phyloP scores from a whole-genome alignment of 257 asterid genomes.

The Solanum okadae region DNA sequence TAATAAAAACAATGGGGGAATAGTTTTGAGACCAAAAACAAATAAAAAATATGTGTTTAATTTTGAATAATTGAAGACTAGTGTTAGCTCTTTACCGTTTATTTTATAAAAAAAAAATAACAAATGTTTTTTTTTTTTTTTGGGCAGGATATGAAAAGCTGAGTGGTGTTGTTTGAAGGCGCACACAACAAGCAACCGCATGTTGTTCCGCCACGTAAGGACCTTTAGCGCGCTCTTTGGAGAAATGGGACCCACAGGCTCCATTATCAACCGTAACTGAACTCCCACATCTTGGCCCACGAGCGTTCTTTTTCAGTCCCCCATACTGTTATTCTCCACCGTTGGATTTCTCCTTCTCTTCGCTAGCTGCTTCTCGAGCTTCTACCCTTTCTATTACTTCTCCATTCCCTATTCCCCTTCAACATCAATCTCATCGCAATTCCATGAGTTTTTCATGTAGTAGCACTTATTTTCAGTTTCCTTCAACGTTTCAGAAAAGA shows the following conservation, averaged over 20 bases:
- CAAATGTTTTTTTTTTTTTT: no score
- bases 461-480: constrained; percentile 1
- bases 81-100: no score
- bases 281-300: neutral
- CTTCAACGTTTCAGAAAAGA: constrained; percentile 6
- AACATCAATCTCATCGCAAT: neutral
- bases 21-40: no score
- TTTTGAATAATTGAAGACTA: no score
- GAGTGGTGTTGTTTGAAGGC: neutral
- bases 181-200: neutral
- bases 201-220: neutral
- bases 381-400: neutral
- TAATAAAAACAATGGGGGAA: no score
- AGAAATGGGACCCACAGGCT: neutral
- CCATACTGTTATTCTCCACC: neutral
- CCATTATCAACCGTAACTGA: neutral
- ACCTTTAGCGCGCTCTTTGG: neutral
- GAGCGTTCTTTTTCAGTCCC: neutral
- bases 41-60: no score
- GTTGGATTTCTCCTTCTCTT: neutral
- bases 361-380: neutral
- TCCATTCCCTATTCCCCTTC: neutral
- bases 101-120: no score
- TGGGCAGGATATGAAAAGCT: neutral
- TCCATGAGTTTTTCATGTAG: constrained; percentile 37